Base-by-base conservation (phyloP, 805 yeast species). In the Candida alai region DNA sequence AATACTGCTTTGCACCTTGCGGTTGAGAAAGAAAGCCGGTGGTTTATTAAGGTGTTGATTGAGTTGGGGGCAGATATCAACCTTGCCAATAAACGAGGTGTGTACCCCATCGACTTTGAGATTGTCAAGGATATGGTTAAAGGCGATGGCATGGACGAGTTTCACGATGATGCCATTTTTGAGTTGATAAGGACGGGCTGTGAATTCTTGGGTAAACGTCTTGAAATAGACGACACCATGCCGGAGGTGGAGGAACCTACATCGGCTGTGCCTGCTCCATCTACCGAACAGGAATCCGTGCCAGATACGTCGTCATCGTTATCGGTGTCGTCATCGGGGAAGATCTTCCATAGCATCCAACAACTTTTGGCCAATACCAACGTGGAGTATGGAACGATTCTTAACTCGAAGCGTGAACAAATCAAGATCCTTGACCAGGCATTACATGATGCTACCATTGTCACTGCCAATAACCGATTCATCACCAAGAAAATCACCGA, bases 51-150 rank as follows among this genome's bases (percentile, higher is more conserved):
- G 23, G 24, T 66, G 2, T 51, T 66, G 14, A 38, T 65, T 16
- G 58, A 51, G 32, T 51, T 66, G 14, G 52, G 51, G 12, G 70
- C 71, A 1, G 65, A 89, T 52, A 76, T 84, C 4, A 69, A 70
- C 21, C 70, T 86, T 30, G 76, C 86, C 4, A 93, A 93, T 54
- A 82, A 84, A 32, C 83, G 90, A 4, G 96, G 96, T 1, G 70
- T 90, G 21, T 76, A 84, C 41, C 95, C 97, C 3, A 61, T 70
- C 10, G 97, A 93, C 60, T 90, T 84, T 60, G 95, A 95, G 28
- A 77, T 83, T 35, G 75, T 70, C 28, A 60, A 74, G 29, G 69
- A 65, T 30, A 49, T 54, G 9, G 26, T 30, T 6, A 41, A 47
- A 24, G 43, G 37, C 15, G 39, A 37, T 10, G 25, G 34, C 8